These are phyloP conservation scores for Fusarium sublunatum DNA, from an alignment of 2,329 filamentous ascomycete species.

Conservation along the genomic window DNA sequence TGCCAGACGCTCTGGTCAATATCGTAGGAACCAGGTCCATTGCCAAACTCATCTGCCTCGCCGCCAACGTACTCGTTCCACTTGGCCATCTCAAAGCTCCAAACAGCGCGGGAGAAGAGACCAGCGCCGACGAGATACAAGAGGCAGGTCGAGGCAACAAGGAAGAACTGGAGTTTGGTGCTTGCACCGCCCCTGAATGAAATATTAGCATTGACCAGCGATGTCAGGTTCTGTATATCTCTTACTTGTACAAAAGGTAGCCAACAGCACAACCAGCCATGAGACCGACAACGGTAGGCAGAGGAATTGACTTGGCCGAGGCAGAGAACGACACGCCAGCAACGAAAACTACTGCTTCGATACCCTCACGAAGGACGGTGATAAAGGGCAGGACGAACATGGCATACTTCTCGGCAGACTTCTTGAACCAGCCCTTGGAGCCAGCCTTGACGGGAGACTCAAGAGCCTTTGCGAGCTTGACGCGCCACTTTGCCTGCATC, in stretches of 20 bases:
- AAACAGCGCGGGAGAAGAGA: constrained; percentile 80
- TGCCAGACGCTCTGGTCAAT: constrained; percentile 85
- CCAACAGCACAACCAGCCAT: constrained; percentile 74
- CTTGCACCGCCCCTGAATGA: constrained; percentile 55
- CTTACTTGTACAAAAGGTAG: constrained; percentile 81
- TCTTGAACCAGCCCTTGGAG: constrained; percentile 63
- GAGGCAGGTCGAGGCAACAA: constrained; percentile 84
- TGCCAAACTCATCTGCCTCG: constrained; percentile 61
- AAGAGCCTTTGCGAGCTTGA: constrained; percentile 79
- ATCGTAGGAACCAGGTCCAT: constrained; percentile 81
- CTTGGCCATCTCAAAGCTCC: constrained; percentile 76
- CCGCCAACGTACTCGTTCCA: constrained; percentile 75
- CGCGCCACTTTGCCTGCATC: constrained; percentile 87
- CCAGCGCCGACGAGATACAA: constrained; percentile 87
- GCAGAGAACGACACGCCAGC: constrained; percentile 83
- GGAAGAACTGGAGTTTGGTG: constrained; percentile 72
- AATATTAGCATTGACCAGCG: constrained; percentile 1
- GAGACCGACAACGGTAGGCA: constrained; percentile 80
- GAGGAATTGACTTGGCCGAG: constrained; percentile 79
- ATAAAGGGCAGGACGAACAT: constrained; percentile 90
- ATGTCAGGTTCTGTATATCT: constrained; percentile 2
- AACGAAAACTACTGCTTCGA: constrained; percentile 88
- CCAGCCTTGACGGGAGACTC: constrained; percentile 62
- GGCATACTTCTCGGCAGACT: constrained; percentile 79
- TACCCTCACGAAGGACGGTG: constrained; percentile 86